A percentile compares a stretch with the other conserved stretches of the same genome.
phyloP scores from a whole-genome alignment of 352 stramenopile genomes.

The Globisporangium uncinulatum region DNA sequence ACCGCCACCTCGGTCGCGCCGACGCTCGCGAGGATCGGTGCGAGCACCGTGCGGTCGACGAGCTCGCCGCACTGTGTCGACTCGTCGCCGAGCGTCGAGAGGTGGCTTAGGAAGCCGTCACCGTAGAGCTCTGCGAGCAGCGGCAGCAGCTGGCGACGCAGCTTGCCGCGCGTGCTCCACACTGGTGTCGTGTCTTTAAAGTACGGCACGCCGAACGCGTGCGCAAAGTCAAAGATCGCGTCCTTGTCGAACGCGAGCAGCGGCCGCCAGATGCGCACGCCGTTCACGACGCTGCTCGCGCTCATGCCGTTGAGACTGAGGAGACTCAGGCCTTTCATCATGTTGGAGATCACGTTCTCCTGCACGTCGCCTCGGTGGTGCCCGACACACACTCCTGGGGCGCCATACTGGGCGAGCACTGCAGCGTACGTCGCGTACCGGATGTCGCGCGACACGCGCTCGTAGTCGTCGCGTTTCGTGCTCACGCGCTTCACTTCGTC shows the following conservation, averaged over 20 bases:
- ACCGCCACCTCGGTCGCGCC: conserved; percentile 54
- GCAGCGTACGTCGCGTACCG: conserved; percentile 91
- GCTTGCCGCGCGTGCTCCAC: conserved; percentile 96
- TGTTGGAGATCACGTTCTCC: conserved; percentile 98
- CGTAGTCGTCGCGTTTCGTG: conserved; percentile 94
- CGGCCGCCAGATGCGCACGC: conserved; percentile 88
- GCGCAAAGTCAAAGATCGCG: conserved; percentile 93
- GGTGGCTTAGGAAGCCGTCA: conserved; percentile 75
- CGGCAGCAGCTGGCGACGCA: conserved; percentile 92
- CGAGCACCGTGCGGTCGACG: conserved; percentile 45
- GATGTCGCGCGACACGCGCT: conserved; percentile 91
- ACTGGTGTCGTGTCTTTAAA: conserved; percentile 96
- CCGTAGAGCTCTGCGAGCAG: conserved; percentile 96
- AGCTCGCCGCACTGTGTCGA: conserved; percentile 76
- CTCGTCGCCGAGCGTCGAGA: conserved; percentile 74
- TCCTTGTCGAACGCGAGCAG: conserved; percentile 93
- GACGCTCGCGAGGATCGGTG: conserved; percentile 57
- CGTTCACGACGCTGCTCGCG: conserved; percentile 66
- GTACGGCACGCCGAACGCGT: conserved; percentile 94
- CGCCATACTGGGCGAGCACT: conserved; percentile 62
- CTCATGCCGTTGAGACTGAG: conserved; percentile 95
- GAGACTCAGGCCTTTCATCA: conserved; percentile 92
- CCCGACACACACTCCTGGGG: conserved; percentile 93
- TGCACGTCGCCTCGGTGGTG: conserved; percentile 97
- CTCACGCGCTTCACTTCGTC: conserved; percentile 89